Evolutionary conservation across 805 yeast genomes (phyloP), one percentile per base, ranked within the genome.

Genomic region (Spathaspora boniae): DNA sequence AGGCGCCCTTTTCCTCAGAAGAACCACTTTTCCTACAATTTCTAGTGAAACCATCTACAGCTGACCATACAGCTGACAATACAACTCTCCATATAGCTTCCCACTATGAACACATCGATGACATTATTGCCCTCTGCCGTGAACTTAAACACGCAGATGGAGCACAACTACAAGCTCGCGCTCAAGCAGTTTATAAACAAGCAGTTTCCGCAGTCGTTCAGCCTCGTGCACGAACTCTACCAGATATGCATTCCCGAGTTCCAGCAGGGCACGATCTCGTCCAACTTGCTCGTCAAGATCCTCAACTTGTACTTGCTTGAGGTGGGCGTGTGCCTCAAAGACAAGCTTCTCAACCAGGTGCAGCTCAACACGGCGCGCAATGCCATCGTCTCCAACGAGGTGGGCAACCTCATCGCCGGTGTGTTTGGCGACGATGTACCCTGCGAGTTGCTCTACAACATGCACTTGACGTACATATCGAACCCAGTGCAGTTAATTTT

Each of bases 131-230:
- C 36, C 6, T 23, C 21, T 17, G n/a, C 20, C 11, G 16, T 7
- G 4, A 20, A 14, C 17, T n/a, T 28, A 3, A 38, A 38, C 25
- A 33, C 33, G 33, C 23, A 41, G n/a, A 24, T 49, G 16, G 50
- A 47, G 20, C 41, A 46, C 12, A 44, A 38, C 17, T 67, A 64
- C 40, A 51, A 56, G 33, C 42, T 65, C 31, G 60, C 72, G 2
- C 47, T 62, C 40, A 67, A 67, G 45, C 51, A 50, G 33, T 67
- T 67, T 46, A 53, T 62, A 47, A 65, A 63, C 43, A 63, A 58
- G 46, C 56, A 62, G 42, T 54, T 65, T 27, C 50, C 42, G 4
- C 51, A 54, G 32, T 65, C 71, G 8, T 65, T 48, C 36, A 52
- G 38, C 15, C 42, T 64, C 8, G 42, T 53, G 16, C 42, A 42